Base-by-base conservation (phyloP, 495 filamentous ascomycete genomes). In the Glarea lozoyensis region DNA sequence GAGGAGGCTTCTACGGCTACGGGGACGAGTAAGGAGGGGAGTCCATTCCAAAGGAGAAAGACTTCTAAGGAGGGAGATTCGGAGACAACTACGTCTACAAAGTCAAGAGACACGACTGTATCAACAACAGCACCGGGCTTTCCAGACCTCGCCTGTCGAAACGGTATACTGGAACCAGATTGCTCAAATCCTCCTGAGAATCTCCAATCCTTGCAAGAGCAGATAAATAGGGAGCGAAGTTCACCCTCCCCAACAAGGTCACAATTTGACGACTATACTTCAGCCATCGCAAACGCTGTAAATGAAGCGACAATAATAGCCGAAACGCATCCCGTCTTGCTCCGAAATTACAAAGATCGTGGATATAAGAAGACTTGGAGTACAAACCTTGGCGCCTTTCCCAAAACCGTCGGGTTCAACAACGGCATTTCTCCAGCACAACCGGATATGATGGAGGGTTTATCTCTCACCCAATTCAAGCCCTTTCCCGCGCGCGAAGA, bases 401-500 rank as follows among this genome's bases (percentile, higher is more conserved):
- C 37, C 23, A 42, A 47, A 21, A 42, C 41, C 30, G 23, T 47
- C 4, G 44, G 35, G 2, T 34, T 47, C 29, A 47, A 47, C 23
- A 42, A 42, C 21, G 21, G 44, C 11, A 36, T 47, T 34, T 47
- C 44, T 4, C 37, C 44, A 34, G 11, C 44, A 42, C 44, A 47
- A 37, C 44, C 37, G 22, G 44, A 42, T 33, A 40, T 47, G 22
- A 4, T 47, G 9, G 44, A 47, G 24, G 44, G 44, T 22, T 19
- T 47, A n/a, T 18, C 33, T 4, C 41, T 47, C 37, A 15, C 36
- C 15, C 21, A 47, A 23, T 47, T 40, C 21, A 17, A 42, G 10
- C 44, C 44, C 15, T 47, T 47, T 33, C 44, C 44, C n/a, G 38
- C 42, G 22, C 23, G 37, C 27, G 24, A 42, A 41, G 17, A 47